Conservation (phyloP, 2,329 filamentous ascomycete genomes). For the Microcyclosporella mali region DNA sequence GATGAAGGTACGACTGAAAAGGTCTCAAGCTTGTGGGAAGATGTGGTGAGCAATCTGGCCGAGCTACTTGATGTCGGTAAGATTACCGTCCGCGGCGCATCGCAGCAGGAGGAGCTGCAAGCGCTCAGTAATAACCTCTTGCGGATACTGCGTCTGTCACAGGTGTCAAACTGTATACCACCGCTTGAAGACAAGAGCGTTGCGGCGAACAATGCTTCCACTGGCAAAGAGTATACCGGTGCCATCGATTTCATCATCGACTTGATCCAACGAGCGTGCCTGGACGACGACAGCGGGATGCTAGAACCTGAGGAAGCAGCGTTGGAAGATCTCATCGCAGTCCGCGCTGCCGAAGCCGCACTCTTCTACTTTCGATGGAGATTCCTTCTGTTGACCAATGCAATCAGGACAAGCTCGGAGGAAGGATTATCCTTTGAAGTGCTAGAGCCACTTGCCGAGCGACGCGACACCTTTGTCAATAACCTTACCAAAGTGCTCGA, state of each 20-base stretch:
- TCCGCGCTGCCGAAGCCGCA: conserved; percentile 67
- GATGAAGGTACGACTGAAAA: conserved; percentile 79
- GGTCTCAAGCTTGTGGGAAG: conserved; percentile 78
- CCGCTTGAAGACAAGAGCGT: conserved; percentile 58
- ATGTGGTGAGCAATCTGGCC: conserved; percentile 66
- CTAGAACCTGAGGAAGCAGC: conserved; percentile 58
- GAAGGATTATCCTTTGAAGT: conserved; percentile 54
- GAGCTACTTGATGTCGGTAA: conserved; percentile 62
- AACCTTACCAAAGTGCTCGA: conserved; percentile 47
- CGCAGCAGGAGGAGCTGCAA: conserved; percentile 40
- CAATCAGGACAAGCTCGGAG: conserved; percentile 37
- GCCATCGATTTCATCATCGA: conserved; percentile 65
- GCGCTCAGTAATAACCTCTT: conserved; percentile 30
- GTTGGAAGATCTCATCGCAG: conserved; percentile 71
- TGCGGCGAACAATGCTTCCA: conserved; percentile 28
- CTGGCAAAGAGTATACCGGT: conserved; percentile 22
- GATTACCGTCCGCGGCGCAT: conserved; percentile 64
- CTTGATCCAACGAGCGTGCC: conserved; percentile 66
- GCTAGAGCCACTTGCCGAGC: conserved; percentile 50
- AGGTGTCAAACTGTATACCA: conserved; percentile 63
- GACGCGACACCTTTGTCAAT: conserved; percentile 48
- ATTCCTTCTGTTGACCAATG: conserved; percentile 39
- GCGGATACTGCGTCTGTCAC: conserved; percentile 26
- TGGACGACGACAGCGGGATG: conserved; percentile 40
- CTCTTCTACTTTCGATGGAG: conserved; percentile 94